Evolutionary conservation across 148 eudicot species (phyloP).

Genomic region (Camellia granthamiana): DNA sequence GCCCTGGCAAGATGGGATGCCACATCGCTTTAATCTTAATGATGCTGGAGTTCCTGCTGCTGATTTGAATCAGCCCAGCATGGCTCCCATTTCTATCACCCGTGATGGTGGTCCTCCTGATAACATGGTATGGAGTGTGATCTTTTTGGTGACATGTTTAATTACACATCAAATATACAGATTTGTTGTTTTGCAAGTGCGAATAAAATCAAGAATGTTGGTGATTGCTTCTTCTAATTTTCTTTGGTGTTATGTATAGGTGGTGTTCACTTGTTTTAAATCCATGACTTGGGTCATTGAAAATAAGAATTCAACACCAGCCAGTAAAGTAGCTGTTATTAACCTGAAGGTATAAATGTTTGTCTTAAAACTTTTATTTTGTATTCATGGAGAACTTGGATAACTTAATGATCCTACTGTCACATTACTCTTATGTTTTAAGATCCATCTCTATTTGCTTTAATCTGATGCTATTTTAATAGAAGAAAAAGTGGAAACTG

Average conservation of each 20-base stretch:
- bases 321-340: conserved; percentile 30
- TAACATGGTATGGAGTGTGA: conserved; percentile 18
- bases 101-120: conserved; percentile 27
- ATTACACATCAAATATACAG: neutral
- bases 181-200: neutral
- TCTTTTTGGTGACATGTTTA: neutral
- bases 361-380: neutral
- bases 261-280: conserved; percentile 32
- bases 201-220: neutral
- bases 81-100: conserved; percentile 19
- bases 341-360: conserved; percentile 27
- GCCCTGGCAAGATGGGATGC: conserved; percentile 29
- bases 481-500: neutral
- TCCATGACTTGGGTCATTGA: conserved; percentile 37
- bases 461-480: neutral
- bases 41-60: conserved; percentile 29
- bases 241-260: conserved; percentile 13
- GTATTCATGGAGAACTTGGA: neutral
- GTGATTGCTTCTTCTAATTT: conserved; percentile 1
- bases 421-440: neutral
- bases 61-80: conserved; percentile 22
- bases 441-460: neutral
- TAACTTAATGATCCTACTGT: neutral
- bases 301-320: conserved; percentile 22
- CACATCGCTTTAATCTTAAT: conserved; percentile 30